Evolutionary conservation across 345 rosid species (phyloP), one percentile per base, ranked within the genome.

Genomic region (Boechera retrofracta): DNA sequence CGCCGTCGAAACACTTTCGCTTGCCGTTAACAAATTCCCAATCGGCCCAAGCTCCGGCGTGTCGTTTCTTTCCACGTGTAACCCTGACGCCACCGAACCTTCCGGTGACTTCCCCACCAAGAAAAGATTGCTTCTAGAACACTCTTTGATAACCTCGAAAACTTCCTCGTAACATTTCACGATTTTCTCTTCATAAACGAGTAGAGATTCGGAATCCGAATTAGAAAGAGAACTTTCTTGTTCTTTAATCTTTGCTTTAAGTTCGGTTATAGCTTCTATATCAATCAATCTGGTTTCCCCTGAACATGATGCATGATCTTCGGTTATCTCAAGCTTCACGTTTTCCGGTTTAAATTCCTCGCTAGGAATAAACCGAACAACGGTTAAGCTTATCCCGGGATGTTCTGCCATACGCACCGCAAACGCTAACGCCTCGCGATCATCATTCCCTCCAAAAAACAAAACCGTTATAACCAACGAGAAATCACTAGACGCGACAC

Each of bases 401-500:
- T 93, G 98, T 72, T 91, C 97, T 0, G 91, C 89, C 91, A 91
- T 91, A 49, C 97, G 87, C 4, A 64, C 72, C 8, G 88, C 97
- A 49, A 88, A 93, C 11, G 97, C 89, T 35, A 93, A 85, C 8
- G 97, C 98, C 82, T 93, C 98, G 0, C 86, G 83, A 59, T 91
- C 98, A 64, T 93, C 97, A n/a, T 61, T 67, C 4, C 98, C 95
- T 5, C 98, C 98, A 8, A 93, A 89, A 81, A 93, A 93, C 62
- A 91, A 51, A 57, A 88, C 87, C 0, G 92, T 84, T 7, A 93
- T 49, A 4, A 66, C 60, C 3, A 82, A 85, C 16, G 95, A 81
- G 57, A 91, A 85, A 55, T 88, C 83, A 72, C 98, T 87, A 5
- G 95, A 89, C 0, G 97, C 18, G 0, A 91, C 88, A 4, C 92